Evolutionary conservation across 306 rosid species (phyloP), one percentile per base, ranked within the genome.

Genomic region (Vicia faba): DNA sequence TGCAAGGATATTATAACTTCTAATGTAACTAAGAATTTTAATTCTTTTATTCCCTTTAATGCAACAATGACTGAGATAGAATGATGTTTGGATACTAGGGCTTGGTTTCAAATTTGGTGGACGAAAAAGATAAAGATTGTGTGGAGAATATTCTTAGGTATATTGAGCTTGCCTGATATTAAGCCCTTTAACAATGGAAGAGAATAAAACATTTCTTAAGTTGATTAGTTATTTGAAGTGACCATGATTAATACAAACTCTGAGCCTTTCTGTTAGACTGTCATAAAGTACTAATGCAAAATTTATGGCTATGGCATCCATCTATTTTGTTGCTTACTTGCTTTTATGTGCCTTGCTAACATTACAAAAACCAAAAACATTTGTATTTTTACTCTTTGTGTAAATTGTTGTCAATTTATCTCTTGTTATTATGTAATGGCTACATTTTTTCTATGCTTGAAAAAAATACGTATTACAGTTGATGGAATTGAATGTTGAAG

Each of bases 131-230:
- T 51, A 78, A 70, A 68, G 84, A 43, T 4, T 84, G 78, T 14
- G 58, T 84, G 18, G 96, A 89, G 81, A 69, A 46, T 78, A 72
- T 85, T 20, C 91, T 89, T 11, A 84, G 83, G 76, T 81, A 84
- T 75, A 79, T 92, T 50, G 93, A 84, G 75, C 73, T 81, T 89
- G 49, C 88, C 93, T 2, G 81, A 41, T 33, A 78, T 78, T 60
- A 80, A 64, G 75, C 89, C 82, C 12, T 89, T 92, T 70, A 75
- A 73, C 51, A 77, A 80, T 73, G 98, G 88, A 79, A 20, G 23
- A 20, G 23, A 20, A 20, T 20, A 20, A 20, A 20, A 20, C 23
- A 20, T 20, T 20, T 20, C 23, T 1, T 20, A 20, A 20, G 23
- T 20, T 20, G 23, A 20, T 20, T 20, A 20, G 23, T 20, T 20